Percentiles rank a stretch among this genome's conserved stretches.
Evolutionary conservation across 495 filamentous ascomycete species (phyloP).

Genomic region (Corynascus novoguineensis): DNA sequence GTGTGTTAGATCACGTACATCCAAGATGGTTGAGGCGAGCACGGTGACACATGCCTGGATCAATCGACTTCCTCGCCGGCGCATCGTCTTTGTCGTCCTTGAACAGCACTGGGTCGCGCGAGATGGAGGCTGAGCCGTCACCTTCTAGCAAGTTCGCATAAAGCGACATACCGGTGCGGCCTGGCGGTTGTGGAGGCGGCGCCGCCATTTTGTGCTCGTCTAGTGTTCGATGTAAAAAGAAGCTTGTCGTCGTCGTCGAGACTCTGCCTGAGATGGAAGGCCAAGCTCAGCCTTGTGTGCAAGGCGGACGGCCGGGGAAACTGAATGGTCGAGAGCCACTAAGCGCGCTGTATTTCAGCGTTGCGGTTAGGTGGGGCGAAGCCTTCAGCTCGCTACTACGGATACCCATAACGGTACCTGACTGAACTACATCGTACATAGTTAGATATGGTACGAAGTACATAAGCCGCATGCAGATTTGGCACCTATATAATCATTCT

Average conservation of each 20-base stretch:
- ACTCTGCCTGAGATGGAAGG: too few relatives aligned
- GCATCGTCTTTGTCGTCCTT: slow-evolving; percentile 53
- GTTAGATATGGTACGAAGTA: too few relatives aligned
- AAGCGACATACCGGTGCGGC: slow-evolving; percentile 44
- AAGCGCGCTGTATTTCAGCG: background rate
- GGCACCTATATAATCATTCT: too few relatives aligned
- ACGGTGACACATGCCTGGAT: slow-evolving; percentile 55
- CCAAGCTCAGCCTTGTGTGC: slow-evolving; percentile 16
- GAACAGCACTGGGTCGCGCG: slow-evolving; percentile 75
- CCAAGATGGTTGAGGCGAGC: background rate
- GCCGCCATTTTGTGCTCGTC: slow-evolving; percentile 8
- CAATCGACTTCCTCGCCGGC: slow-evolving; percentile 65
- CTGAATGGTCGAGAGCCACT: background rate
- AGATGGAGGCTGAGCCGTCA: slow-evolving; percentile 57
- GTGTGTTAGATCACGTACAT: background rate
- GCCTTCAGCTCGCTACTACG: too few relatives aligned
- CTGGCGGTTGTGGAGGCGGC: slow-evolving; percentile 19
- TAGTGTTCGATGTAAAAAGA: background rate
- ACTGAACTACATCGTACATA: too few relatives aligned
- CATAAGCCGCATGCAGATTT: too few relatives aligned
- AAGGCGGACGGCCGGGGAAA: slow-evolving; percentile 5
- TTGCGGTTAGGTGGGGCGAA: too few relatives aligned
- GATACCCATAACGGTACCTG: too few relatives aligned
- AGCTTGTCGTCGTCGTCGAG: background rate
- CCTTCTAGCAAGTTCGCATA: slow-evolving; percentile 54